Conservation (phyloP, 306 rosid species). For the Mimosa pudica region DNA sequence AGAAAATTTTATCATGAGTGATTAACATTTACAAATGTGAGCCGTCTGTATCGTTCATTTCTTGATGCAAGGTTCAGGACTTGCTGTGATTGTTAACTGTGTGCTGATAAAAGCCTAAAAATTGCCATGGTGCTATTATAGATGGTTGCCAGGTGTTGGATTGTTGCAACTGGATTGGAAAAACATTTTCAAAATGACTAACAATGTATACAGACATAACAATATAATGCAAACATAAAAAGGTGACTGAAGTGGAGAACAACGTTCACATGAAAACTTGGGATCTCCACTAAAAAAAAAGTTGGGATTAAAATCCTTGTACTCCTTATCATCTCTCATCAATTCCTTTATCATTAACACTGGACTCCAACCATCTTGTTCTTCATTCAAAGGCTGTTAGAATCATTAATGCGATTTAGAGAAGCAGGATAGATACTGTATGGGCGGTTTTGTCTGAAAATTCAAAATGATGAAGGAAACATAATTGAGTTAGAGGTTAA, state of each 20-base stretch:
- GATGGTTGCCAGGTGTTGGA: background rate
- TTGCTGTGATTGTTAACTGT: background rate
- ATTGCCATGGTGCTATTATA: background rate
- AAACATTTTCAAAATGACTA: background rate
- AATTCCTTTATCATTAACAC: background rate
- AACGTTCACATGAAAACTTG: background rate
- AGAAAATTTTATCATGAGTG: background rate
- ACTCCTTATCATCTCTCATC: background rate
- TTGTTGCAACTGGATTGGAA: background rate
- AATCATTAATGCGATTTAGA: background rate
- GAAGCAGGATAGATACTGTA: background rate
- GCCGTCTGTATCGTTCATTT: conserved; percentile 22
- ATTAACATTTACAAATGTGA: background rate
- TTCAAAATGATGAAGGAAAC: conserved; percentile 1
- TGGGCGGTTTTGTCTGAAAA: background rate
- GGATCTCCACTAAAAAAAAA: background rate
- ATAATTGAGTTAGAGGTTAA: background rate
- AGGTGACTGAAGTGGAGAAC: background rate
- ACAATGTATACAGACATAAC: no score
- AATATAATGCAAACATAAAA: background rate
- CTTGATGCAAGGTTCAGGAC: background rate
- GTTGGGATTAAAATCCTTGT: background rate
- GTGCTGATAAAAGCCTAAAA: background rate
- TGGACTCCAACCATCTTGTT: background rate
- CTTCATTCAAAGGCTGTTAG: background rate